Evolutionary conservation across 768 basidiomycete genomes (phyloP).

Genomic region (Boletus sp.): DNA sequence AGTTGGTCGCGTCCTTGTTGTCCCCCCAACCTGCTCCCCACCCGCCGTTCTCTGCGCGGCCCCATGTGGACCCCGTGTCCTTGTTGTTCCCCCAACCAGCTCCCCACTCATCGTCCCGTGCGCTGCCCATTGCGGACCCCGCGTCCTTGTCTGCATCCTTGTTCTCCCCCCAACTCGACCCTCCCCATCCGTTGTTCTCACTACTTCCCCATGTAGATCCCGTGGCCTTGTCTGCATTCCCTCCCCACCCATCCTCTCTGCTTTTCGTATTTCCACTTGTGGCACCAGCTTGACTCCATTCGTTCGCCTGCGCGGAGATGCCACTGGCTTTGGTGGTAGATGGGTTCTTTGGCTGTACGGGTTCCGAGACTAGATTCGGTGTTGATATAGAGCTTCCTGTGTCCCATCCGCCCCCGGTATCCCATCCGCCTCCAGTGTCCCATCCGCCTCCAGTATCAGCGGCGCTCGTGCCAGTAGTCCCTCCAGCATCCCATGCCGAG

Average conservation of each 20-base stretch:
- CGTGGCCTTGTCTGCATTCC: not conserved
- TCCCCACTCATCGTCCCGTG: slow-evolving; percentile 7
- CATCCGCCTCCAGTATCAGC: slow-evolving; percentile 1
- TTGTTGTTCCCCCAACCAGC: not conserved
- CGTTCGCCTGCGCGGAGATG: not conserved
- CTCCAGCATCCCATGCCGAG: not conserved
- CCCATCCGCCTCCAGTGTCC: slow-evolving; percentile 6
- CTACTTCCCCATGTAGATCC: slow-evolving; percentile 7
- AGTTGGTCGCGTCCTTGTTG: not conserved
- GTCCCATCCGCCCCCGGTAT: slow-evolving; percentile 5
- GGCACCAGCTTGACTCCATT: slow-evolving; percentile 1
- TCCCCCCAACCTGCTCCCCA: slow-evolving; percentile 8
- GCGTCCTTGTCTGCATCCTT: not conserved
- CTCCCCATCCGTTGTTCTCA: not conserved
- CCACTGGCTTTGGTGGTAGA: not conserved
- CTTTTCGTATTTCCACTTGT: not conserved
- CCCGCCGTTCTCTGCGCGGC: not conserved
- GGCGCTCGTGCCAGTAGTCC: not conserved
- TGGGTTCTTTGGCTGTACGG: not conserved
- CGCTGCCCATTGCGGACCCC: not conserved
- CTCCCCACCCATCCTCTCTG: slow-evolving; percentile 6
- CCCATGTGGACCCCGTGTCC: not conserved
- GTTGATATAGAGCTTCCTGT: slow-evolving; percentile 1
- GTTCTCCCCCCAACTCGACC: not conserved
- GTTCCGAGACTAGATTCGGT: not conserved